Conservation (phyloP, 495 filamentous ascomycete genomes). For the Penicillium roqueforti region DNA sequence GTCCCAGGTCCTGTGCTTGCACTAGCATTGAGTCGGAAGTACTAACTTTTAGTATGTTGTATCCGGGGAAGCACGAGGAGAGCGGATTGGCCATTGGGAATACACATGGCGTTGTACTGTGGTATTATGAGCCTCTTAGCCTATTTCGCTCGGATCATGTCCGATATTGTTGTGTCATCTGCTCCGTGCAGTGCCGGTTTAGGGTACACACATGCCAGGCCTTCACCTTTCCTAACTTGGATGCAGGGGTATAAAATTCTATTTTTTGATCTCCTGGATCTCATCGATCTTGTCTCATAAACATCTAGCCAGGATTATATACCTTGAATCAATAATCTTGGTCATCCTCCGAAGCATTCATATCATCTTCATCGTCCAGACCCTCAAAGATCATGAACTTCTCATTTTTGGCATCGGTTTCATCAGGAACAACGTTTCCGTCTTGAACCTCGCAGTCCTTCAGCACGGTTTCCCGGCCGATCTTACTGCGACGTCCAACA, state of each 20-base stretch:
- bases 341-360: conserved; percentile 34
- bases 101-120: background rate
- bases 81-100: background rate
- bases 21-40: background rate
- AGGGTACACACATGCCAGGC: background rate
- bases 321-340: conserved; percentile 8
- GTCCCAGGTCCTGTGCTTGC: background rate
- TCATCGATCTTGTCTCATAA: conserved; percentile 3
- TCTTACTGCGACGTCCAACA: conserved; percentile 66
- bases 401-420: conserved; percentile 78
- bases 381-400: conserved; percentile 83
- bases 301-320: background rate
- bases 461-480: conserved; percentile 71
- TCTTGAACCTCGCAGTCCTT: conserved; percentile 91
- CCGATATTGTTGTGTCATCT: background rate
- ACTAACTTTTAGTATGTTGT: conserved; percentile 2
- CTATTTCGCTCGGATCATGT: background rate
- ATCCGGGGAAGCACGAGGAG: conserved; percentile 1
- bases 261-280: conserved; percentile 1
- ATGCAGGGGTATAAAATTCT: conserved; percentile 7
- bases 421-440: conserved; percentile 72
- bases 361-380: conserved; percentile 43
- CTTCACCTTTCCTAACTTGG: background rate
- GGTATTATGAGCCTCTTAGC: background rate
- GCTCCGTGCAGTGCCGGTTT: background rate